Conservation (phyloP, 23 red algal genomes). For the Gracilaria domingensis region DNA sequence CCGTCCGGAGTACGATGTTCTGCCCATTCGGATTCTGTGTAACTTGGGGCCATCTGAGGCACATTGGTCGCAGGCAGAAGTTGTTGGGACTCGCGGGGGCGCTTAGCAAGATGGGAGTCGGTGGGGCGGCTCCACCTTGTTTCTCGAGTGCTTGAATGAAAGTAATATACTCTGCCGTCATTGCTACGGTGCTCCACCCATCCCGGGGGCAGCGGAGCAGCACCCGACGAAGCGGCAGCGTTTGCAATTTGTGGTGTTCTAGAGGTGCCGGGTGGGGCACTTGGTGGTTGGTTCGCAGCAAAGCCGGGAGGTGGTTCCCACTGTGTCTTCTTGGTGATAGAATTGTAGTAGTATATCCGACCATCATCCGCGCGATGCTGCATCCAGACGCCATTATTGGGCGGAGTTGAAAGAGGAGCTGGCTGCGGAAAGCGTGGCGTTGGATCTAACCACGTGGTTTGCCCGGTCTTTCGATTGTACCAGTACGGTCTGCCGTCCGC, state of each 20-base stretch:
- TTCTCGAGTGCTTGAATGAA: slow-evolving; percentile 43
- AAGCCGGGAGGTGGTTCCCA: slow-evolving; percentile 61
- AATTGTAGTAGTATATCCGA: slow-evolving; percentile 73
- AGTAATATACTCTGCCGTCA: slow-evolving; percentile 64
- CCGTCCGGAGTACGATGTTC: slow-evolving; percentile 58
- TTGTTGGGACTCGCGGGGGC: background rate
- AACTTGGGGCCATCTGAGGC: background rate
- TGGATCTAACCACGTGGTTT: slow-evolving; percentile 77
- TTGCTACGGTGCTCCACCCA: slow-evolving; percentile 60
- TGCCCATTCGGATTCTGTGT: slow-evolving; percentile 28
- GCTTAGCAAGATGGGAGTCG: background rate
- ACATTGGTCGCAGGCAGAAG: background rate
- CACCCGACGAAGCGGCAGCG: background rate
- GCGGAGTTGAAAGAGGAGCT: background rate
- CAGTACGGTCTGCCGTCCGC: slow-evolving; percentile 65
- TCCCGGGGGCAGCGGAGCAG: slow-evolving; percentile 45
- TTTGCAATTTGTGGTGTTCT: slow-evolving; percentile 12
- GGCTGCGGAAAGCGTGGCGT: background rate
- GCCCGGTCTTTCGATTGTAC: slow-evolving; percentile 52
- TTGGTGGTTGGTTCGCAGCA: background rate
- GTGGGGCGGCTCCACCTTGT: slow-evolving; percentile 71
- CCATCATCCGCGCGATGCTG: slow-evolving; percentile 60
- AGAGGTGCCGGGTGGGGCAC: background rate
- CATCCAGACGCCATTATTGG: slow-evolving; percentile 27
- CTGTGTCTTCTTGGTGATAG: slow-evolving; percentile 57